Evolutionary conservation across 257 asterid species (phyloP).

Genomic region (Lycium ferocissimum): DNA sequence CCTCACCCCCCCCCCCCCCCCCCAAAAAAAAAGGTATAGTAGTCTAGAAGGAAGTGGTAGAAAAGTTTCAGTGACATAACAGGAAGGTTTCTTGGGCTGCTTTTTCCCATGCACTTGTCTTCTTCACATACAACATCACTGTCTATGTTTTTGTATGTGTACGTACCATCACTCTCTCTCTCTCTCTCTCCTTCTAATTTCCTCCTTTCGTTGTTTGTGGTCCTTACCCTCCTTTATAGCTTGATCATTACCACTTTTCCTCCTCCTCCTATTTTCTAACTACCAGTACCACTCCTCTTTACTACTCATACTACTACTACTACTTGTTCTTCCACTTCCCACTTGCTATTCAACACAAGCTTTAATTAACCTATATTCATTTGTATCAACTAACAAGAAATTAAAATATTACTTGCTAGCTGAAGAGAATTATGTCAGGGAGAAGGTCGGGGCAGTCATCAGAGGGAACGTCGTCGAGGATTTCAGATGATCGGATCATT

Average conservation of each 20-base stretch:
- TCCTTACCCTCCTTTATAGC: conserved; percentile 35
- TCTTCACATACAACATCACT: conserved; percentile 45
- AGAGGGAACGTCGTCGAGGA: conserved; percentile 48
- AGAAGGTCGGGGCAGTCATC: conserved; percentile 68
- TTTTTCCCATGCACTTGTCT: conserved; percentile 48
- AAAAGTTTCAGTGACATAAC: conserved; percentile 5
- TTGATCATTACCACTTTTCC: conserved; percentile 19
- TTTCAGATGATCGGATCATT: conserved; percentile 71
- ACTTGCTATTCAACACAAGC: neutral
- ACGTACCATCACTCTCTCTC: neutral
- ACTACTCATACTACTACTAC: neutral
- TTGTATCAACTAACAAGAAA: neutral
- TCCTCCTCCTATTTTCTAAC: conserved; percentile 31
- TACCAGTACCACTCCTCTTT: neutral
- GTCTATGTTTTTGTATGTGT: conserved; percentile 29
- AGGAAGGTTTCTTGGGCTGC: conserved; percentile 35
- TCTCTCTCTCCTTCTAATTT: neutral
- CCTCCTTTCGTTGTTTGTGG: conserved; percentile 27
- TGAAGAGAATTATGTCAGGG: conserved; percentile 54
- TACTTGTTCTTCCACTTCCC: neutral
- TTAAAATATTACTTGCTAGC: no score
- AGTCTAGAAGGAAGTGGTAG: neutral
- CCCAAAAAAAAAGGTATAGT: no score
- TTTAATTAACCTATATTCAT: neutral
- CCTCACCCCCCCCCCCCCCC: no score